Evolutionary conservation across 345 rosid species (phyloP).

Genomic region (Citrus glauca): DNA sequence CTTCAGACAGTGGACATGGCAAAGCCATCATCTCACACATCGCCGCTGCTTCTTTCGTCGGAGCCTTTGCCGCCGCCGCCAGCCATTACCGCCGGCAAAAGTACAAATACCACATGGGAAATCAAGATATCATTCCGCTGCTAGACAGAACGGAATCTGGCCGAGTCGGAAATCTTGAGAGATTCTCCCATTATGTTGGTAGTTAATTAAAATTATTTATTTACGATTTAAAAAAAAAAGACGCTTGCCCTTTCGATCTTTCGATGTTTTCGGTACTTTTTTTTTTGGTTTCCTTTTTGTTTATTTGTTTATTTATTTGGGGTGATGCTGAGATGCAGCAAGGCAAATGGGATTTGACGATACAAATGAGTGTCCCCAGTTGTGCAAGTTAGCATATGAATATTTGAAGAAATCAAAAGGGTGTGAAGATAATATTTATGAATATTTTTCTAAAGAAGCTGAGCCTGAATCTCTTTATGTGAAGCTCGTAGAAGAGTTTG

Average conservation of each 20-base stretch:
- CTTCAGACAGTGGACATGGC: conserved; percentile 13
- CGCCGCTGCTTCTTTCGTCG: conserved; percentile 28
- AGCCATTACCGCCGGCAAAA: conserved; percentile 18
- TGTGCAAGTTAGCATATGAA: conserved; percentile 61
- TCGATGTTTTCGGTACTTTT: not conserved
- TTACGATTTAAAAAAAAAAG: not conserved
- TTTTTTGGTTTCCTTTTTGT: not conserved
- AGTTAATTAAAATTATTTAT: not conserved
- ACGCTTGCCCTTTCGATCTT: not conserved
- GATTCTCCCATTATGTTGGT: conserved; percentile 83
- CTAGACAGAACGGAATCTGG: conserved; percentile 49
- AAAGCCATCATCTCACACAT: conserved; percentile 18
- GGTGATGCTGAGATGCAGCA: conserved; percentile 50
- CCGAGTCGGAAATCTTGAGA: conserved; percentile 58
- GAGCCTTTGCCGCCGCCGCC: conserved; percentile 22
- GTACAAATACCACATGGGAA: conserved; percentile 8
- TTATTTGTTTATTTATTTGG: not conserved
- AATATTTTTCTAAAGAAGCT: conserved; percentile 43
- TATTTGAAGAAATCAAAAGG: conserved; percentile 54
- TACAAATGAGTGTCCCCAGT: conserved; percentile 57
- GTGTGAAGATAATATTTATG: conserved; percentile 50
- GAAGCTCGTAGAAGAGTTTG: conserved; percentile 72
- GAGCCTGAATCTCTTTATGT: conserved; percentile 56
- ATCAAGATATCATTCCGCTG: conserved; percentile 33
- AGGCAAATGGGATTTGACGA: conserved; percentile 82